Conservation (phyloP, 1,284 basidiomycete species). For the Singerocomus inundabilis region DNA sequence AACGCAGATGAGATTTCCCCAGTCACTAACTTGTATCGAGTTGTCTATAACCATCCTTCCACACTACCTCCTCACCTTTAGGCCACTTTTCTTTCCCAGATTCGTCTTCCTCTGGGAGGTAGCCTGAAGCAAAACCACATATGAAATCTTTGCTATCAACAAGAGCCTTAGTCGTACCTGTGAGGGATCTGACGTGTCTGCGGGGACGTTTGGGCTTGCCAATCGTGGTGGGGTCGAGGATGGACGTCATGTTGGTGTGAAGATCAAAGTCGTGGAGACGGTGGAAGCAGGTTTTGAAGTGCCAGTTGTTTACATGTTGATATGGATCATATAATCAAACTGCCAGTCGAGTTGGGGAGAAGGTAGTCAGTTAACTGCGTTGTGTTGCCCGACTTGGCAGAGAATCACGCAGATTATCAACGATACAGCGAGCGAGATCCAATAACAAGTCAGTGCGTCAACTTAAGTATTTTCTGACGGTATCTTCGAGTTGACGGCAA, state of each 20-base stretch:
- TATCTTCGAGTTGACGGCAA: background rate
- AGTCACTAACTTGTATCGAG: slow-evolving; percentile 53
- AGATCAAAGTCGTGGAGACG: background rate
- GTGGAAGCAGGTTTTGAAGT: slow-evolving; percentile 1
- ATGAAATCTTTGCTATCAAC: background rate
- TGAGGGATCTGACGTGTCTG: slow-evolving; percentile 72
- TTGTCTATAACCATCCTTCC: slow-evolving; percentile 67
- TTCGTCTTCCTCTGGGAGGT: slow-evolving; percentile 70
- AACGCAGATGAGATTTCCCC: background rate
- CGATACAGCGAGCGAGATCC: background rate
- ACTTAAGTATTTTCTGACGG: background rate
- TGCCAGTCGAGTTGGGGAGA: background rate
- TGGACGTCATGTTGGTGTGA: slow-evolving; percentile 42
- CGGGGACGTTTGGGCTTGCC: slow-evolving; percentile 57
- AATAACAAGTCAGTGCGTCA: background rate
- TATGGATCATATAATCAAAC: background rate
- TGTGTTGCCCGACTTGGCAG: background rate
- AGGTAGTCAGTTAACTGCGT: slow-evolving; percentile 5
- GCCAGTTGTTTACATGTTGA: too few relatives aligned
- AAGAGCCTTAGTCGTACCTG: slow-evolving; percentile 43
- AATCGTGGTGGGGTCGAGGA: slow-evolving; percentile 64
- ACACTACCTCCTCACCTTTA: slow-evolving; percentile 74
- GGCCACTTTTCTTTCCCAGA: slow-evolving; percentile 83
- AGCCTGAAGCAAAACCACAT: slow-evolving; percentile 46
- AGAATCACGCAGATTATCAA: background rate